A percentile compares a stretch with the other conserved stretches of the same genome.
phyloP scores from a whole-genome alignment of 345 rosid species.

The Isatis tinctoria region DNA sequence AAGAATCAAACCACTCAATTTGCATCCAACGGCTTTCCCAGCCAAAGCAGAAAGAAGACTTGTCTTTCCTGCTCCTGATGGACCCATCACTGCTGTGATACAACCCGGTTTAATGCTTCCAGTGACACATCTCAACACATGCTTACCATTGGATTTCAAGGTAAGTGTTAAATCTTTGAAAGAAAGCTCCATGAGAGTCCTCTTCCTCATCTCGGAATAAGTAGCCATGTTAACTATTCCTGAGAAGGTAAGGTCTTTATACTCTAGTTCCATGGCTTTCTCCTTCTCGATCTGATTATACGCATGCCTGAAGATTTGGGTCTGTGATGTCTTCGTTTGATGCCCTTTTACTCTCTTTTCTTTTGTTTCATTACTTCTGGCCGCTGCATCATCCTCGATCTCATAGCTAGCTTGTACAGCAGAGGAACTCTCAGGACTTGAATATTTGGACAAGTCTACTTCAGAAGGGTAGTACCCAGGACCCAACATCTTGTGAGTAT shows the following conservation, averaged over 20 bases:
- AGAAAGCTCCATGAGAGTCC: constrained; percentile 70
- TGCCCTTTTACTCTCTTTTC: constrained; percentile 38
- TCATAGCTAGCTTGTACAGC: constrained; percentile 40
- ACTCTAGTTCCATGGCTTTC: constrained; percentile 59
- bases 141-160: constrained; percentile 64
- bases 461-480: constrained; percentile 38
- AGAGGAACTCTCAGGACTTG: constrained; percentile 34
- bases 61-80: constrained; percentile 98
- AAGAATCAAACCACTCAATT: constrained; percentile 55
- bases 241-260: constrained; percentile 61
- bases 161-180: constrained; percentile 74
- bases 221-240: constrained; percentile 70
- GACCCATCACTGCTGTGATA: constrained; percentile 95
- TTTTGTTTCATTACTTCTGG: constrained; percentile 24
- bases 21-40: constrained; percentile 84
- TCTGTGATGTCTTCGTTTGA: constrained; percentile 48
- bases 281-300: constrained; percentile 80
- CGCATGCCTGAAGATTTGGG: constrained; percentile 77
- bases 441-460: constrained; percentile 9
- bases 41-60: constrained; percentile 84
- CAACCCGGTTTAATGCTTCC: constrained; percentile 82
- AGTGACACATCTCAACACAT: constrained; percentile 73
- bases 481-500: constrained; percentile 42
- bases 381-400: constrained; percentile 40
- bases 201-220: constrained; percentile 48